Evolutionary conservation across 495 filamentous ascomycete species (phyloP), one percentile per base, ranked within the genome.

Genomic region (Pseudotulostoma volvatum): DNA sequence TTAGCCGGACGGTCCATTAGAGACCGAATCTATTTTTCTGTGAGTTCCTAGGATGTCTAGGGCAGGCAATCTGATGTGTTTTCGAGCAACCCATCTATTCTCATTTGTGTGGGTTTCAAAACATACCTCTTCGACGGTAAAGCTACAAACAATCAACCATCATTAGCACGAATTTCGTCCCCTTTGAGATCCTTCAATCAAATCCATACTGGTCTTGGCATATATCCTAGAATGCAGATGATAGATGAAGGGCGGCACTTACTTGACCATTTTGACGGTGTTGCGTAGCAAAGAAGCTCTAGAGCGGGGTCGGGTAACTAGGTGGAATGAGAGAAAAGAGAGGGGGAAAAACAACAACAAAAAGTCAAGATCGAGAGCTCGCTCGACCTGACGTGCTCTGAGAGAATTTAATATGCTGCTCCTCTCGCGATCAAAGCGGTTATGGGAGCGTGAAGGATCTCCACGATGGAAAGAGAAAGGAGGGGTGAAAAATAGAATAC

Each of bases 231-330:
- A 35, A 31, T 7, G 18, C 33, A 34, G 33, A 1, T 34, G 33
- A 7, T 14, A 16, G 9, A 16, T 15, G 23, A 41, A 15, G 28
- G 15, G 39, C 5, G 34, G 36, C 33, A 92, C 90, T 79, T 84
- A 97, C 90, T 97, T 94, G 56, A 97, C 90, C 90, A 97, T 97
- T 59, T 84, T 93, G 78, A 65, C 84, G 80, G 84, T 79, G 60
- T 74, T 81, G 64, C 67, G 56, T 52, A 50, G 48, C 56, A 55
- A 70, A 62, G 46, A 39, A 50, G 56, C 56, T 45, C 51, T 56
- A 56, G 59, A 60, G 59, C 59, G 52, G 54, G 61, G 50, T 54
- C 52, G 47, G 39, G 43, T 38, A 42, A 40, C 40, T 46, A 43
- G n/a, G n/a, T n/a, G n/a, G n/a, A n/a, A n/a, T n/a, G n/a, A 46